phyloP scores from a whole-genome alignment of 2,329 filamentous ascomycete genomes.

The Neodidymelliopsis sp. region DNA sequence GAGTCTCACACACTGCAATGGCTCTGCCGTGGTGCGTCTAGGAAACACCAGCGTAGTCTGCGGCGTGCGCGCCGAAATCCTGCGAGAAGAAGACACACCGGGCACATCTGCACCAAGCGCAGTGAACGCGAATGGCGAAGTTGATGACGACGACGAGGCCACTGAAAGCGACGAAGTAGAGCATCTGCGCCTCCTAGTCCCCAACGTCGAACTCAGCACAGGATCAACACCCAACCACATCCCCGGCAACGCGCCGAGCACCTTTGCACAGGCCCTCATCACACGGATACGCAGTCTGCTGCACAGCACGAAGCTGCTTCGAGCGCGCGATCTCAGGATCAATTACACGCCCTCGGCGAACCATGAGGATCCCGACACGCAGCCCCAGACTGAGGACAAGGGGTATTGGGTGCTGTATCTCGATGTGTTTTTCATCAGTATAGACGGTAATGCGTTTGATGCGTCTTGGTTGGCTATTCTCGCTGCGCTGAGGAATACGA shows the following conservation, averaged over 20 bases:
- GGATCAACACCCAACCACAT: slow-evolving; percentile 87
- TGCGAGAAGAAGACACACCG: slow-evolving; percentile 77
- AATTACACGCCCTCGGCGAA: slow-evolving; percentile 63
- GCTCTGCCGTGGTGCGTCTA: slow-evolving; percentile 84
- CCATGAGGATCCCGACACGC: slow-evolving; percentile 57
- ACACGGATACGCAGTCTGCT: slow-evolving; percentile 80
- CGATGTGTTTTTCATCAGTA: slow-evolving; percentile 91
- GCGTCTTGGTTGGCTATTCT: slow-evolving; percentile 86
- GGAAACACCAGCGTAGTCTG: slow-evolving; percentile 96
- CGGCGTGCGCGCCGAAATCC: slow-evolving; percentile 85
- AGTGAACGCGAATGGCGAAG: slow-evolving; percentile 2
- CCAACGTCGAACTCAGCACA: slow-evolving; percentile 91
- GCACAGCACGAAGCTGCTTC: slow-evolving; percentile 73
- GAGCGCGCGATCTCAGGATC: slow-evolving; percentile 74
- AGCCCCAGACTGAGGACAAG: slow-evolving; percentile 65
- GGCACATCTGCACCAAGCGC: slow-evolving; percentile 57
- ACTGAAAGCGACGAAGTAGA: slow-evolving; percentile 49
- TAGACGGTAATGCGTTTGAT: slow-evolving; percentile 92
- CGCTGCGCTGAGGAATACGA: slow-evolving; percentile 80
- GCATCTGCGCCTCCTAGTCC: slow-evolving; percentile 77
- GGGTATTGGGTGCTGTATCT: slow-evolving; percentile 97
- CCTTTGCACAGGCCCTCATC: slow-evolving; percentile 83
- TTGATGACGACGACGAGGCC: slow-evolving; percentile 28
- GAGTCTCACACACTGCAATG: slow-evolving; percentile 87
- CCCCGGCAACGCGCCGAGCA: slow-evolving; percentile 80